A percentile compares a stretch with the other conserved stretches of the same genome.
These are phyloP conservation scores for Fusarium graminum DNA, from an alignment of 2,329 filamentous ascomycete species.

Conservation along the genomic window DNA sequence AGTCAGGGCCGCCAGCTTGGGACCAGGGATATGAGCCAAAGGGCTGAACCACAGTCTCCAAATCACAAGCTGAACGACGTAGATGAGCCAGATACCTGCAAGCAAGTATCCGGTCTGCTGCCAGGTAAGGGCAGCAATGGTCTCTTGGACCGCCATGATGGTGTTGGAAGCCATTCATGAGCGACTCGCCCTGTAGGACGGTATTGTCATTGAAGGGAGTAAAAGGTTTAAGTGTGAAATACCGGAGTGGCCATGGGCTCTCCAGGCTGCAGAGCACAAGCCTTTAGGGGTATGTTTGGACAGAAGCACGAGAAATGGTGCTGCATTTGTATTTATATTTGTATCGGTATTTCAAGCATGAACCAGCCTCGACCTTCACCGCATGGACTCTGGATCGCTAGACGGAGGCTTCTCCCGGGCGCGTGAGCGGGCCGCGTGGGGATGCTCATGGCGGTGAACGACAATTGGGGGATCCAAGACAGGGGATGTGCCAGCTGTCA, in stretches of 20 bases:
- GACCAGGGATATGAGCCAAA: conserved; percentile 56
- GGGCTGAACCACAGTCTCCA: conserved; percentile 56
- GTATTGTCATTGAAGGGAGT: conserved; percentile 48
- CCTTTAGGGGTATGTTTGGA: conserved; percentile 37
- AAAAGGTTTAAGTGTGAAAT: conserved; percentile 17
- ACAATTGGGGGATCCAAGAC: conserved; percentile 37
- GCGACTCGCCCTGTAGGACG: conserved; percentile 47
- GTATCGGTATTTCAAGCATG: conserved; percentile 38
- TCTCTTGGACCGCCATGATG: conserved; percentile 46
- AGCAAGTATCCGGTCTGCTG: conserved; percentile 46
- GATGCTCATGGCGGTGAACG: conserved; percentile 48
- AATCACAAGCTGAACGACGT: conserved; percentile 49
- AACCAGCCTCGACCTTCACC: conserved; percentile 28
- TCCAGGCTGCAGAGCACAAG: conserved; percentile 45
- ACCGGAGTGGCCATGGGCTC: conserved; percentile 44
- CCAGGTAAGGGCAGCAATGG: conserved; percentile 45
- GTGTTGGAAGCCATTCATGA: conserved; percentile 45
- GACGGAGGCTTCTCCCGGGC: conserved; percentile 36
- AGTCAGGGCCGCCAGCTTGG: conserved; percentile 56
- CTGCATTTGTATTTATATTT: conserved; percentile 31
- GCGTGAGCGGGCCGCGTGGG: conserved; percentile 48
- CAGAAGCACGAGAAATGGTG: conserved; percentile 36
- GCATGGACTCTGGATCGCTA: conserved; percentile 38
- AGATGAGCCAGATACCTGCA: conserved; percentile 49
- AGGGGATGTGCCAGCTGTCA: conserved; percentile 47